Base-by-base conservation (phyloP, 2,329 filamentous ascomycete genomes). In the Xylaria sp. region DNA sequence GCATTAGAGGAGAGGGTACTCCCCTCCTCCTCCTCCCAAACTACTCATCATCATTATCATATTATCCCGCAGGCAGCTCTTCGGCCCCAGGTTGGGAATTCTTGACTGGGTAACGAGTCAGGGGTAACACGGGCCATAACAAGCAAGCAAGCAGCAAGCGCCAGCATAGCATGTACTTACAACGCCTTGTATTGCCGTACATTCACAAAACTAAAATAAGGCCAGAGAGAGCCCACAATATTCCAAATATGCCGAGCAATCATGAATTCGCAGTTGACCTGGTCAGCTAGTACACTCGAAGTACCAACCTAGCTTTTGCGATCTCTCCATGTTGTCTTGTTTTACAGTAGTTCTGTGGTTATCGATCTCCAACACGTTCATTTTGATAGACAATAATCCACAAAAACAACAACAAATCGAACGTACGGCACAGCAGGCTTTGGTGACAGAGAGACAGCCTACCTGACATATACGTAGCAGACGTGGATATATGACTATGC, bases 171-270 rank as follows among this genome's bases (percentile, higher is more conserved):
- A 45, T 43, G 36, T 34, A 48, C 46, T 32, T 43, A n/a, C 41
- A 48, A 57, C 36, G 41, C 20, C 18, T 34, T 34, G 36, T 30
- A 45, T 34, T 45, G 25, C 28, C 18, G 56, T 34, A 57, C 32
- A 18, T 57, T 65, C 59, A 63, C 36, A 66, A 60, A 53, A 36
- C 60, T 48, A 46, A 66, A 63, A 60, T 48, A 25, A 20, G n/a
- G 18, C 36, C 55, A 39, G 30, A 60, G 30, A 60, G 58, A 53
- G 39, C 52, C 52, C 46, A 55, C 50, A 9, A 52, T 65, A 70
- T 70, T 70, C 68, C 68, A 70, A 70, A 70, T 70, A 70, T 12
- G 60, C 60, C n/a, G 63, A 55, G 36, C 50, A 53, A 65, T 65
- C n/a, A 48, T 67, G 36, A 45, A 60, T 53, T 62, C 52, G 43